phyloP scores from a whole-genome alignment of 169 alveolate genomes.

The Eimeria mitis region DNA sequence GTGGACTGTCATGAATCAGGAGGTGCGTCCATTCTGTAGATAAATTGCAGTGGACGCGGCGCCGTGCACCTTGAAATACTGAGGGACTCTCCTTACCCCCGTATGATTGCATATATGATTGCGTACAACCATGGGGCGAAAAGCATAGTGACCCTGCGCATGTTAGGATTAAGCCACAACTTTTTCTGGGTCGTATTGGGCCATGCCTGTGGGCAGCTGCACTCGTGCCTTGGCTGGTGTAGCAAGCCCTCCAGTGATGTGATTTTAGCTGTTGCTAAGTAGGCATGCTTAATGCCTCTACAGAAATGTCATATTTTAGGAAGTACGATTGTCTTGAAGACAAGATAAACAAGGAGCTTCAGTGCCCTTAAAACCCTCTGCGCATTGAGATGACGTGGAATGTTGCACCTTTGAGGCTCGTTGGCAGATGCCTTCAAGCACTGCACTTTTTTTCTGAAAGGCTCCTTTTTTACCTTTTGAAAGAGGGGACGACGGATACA shows the following conservation, averaged over 20 bases:
- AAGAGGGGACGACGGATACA: no score
- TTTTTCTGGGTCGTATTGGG: not conserved
- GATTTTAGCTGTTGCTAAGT: not conserved
- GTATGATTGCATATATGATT: no score
- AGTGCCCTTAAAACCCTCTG: not conserved
- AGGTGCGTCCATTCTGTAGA: not conserved
- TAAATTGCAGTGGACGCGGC: not conserved
- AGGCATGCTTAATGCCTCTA: not conserved
- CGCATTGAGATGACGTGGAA: not conserved
- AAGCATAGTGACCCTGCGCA: not conserved
- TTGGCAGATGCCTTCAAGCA: not conserved
- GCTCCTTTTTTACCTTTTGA: no score
- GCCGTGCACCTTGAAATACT: not conserved
- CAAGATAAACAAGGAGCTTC: not conserved
- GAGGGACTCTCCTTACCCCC: not conserved
- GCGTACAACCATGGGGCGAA: not conserved
- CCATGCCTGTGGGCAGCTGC: not conserved
- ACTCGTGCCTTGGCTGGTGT: not conserved
- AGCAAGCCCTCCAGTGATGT: not conserved
- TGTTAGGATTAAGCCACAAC: not conserved
- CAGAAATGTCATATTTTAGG: not conserved
- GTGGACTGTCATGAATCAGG: not conserved
- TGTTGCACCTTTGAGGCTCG: not conserved
- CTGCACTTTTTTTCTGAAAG: not conserved
- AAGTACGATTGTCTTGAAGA: not conserved